These are phyloP conservation scores for Solanum pimpinellifolium DNA, from an alignment of 257 asterid genomes.

Conservation along the genomic window DNA sequence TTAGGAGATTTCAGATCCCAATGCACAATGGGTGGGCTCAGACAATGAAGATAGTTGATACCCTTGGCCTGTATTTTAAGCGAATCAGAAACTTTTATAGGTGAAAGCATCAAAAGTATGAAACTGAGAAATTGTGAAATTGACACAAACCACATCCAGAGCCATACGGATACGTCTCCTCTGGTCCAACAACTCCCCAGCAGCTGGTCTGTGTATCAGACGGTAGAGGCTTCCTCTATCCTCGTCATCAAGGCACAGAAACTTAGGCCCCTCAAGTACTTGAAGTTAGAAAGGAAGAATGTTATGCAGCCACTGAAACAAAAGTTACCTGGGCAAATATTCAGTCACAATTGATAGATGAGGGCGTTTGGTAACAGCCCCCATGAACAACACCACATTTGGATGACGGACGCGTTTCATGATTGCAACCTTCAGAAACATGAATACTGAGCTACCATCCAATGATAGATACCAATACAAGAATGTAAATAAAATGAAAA, in stretches of 20 bases:
- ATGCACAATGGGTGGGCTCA: constrained; percentile 74
- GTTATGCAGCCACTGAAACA: background rate
- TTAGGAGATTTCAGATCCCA: constrained; percentile 94
- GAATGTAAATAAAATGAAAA: background rate
- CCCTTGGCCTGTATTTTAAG: constrained; percentile 61
- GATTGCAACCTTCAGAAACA: constrained; percentile 63
- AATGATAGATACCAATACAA: background rate
- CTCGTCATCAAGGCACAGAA: background rate
- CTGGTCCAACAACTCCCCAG: constrained; percentile 69
- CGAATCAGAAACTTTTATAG: background rate
- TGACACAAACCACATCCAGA: constrained; percentile 74
- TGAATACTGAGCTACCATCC: background rate
- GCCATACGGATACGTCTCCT: constrained; percentile 90
- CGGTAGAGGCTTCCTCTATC: constrained; percentile 88
- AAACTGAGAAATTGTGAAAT: background rate
- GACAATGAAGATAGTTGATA: constrained; percentile 81
- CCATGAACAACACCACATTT: constrained; percentile 95
- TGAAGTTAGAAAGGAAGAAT: background rate
- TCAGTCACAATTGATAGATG: constrained; percentile 93
- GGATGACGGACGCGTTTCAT: constrained; percentile 99
- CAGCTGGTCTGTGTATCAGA: constrained; percentile 83
- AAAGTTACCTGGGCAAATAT: constrained; percentile 74
- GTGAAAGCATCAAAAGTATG: background rate
- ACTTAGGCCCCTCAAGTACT: background rate
- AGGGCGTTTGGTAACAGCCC: constrained; percentile 89